A percentile compares a stretch with the other conserved stretches of the same genome.
Evolutionary conservation across 176 grass and related monocot species (phyloP).

Genomic region (Zizania latifolia): DNA sequence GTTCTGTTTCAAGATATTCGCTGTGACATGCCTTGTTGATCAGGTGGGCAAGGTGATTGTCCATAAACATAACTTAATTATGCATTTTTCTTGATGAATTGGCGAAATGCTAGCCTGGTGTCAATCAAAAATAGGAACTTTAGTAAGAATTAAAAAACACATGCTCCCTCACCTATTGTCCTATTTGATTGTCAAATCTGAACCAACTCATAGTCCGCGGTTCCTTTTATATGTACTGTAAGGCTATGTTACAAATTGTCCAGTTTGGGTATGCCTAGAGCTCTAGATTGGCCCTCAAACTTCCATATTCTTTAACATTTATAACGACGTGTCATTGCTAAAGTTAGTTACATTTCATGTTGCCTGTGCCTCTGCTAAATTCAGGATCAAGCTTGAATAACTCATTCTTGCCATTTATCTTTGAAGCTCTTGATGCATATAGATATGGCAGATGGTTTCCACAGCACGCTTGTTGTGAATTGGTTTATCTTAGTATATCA

Average conservation of each 20-base stretch:
- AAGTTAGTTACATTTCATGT: not conserved
- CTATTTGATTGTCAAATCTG: not conserved
- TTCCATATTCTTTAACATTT: not conserved
- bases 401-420: not conserved
- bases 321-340: not conserved
- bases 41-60: not conserved
- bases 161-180: not conserved
- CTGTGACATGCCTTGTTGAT: not conserved
- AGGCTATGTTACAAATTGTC: not conserved
- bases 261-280: not conserved
- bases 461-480: not conserved
- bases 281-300: not conserved
- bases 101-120: not conserved
- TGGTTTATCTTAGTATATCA: not conserved
- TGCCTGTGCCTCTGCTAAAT: not conserved
- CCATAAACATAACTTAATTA: conserved; percentile 12
- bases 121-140: not conserved
- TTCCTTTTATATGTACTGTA: not conserved
- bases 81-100: not conserved
- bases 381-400: not conserved
- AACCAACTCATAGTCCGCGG: not conserved
- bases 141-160: not conserved
- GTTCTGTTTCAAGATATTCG: conserved; percentile 5
- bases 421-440: not conserved
- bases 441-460: not conserved